Evolutionary conservation across 2,329 filamentous ascomycete species (phyloP).

Genomic region (Aspergillus tamarii): DNA sequence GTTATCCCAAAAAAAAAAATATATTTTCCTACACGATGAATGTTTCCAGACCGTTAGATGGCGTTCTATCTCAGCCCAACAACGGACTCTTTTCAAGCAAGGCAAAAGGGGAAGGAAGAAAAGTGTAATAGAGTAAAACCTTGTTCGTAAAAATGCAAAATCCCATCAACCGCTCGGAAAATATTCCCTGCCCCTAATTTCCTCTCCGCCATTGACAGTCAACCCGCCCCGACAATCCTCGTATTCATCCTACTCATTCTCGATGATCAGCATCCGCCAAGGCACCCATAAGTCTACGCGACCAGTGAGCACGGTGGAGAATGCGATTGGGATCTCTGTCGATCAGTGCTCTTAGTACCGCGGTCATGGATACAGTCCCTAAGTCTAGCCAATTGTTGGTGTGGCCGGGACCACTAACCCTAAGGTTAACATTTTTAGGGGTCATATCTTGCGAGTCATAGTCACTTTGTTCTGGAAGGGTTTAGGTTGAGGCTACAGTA

Average conservation of each 20-base stretch:
- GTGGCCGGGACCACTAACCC: not conserved
- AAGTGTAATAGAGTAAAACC: not conserved
- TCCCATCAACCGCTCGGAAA: not conserved
- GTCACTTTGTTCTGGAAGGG: not conserved
- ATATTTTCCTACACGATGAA: not conserved
- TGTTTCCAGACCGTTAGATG: not conserved
- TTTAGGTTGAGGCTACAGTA: not conserved
- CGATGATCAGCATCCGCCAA: not conserved
- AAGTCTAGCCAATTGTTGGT: not conserved
- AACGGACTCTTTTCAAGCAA: not conserved
- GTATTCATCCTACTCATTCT: not conserved
- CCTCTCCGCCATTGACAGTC: not conserved
- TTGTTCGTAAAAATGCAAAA: not conserved
- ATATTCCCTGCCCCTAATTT: not conserved
- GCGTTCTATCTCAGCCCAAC: not conserved
- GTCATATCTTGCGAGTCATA: not conserved
- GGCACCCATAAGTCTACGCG: not conserved
- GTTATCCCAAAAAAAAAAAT: not conserved
- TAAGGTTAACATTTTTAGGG: not conserved
- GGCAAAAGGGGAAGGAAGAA: not conserved
- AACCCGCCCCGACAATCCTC: not conserved
- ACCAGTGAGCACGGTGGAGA: not conserved
- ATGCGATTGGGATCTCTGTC: not conserved
- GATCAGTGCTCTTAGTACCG: not conserved
- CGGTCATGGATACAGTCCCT: not conserved